Evolutionary conservation across 148 eudicot genomes (phyloP).

Genomic region (Camellia sinensis): DNA sequence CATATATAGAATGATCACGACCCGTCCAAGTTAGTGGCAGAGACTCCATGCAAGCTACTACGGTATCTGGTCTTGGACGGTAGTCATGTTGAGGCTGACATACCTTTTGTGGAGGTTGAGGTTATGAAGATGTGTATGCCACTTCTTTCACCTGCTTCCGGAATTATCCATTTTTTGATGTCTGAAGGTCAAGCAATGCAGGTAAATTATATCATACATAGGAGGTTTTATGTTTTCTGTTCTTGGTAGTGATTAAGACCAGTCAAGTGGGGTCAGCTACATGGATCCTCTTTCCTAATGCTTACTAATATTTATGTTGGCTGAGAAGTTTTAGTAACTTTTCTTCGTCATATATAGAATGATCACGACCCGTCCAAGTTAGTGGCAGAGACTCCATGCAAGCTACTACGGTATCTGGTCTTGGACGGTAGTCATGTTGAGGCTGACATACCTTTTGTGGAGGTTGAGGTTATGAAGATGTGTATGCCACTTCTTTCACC

Average conservation of each 20-base stretch:
- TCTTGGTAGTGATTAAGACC: slow-evolving; percentile 2
- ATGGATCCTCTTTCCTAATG: neutral
- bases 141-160: slow-evolving; percentile 96
- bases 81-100: slow-evolving; percentile 93
- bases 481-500: slow-evolving; percentile 99
- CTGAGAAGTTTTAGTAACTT: slow-evolving; percentile 13
- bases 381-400: slow-evolving; percentile 98
- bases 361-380: slow-evolving; percentile 99
- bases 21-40: slow-evolving; percentile 95
- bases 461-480: slow-evolving; percentile 99
- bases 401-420: slow-evolving; percentile 80
- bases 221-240: neutral
- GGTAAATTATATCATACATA: slow-evolving; percentile 33
- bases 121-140: slow-evolving; percentile 99
- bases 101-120: slow-evolving; percentile 97
- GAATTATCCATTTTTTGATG: slow-evolving; percentile 69
- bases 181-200: slow-evolving; percentile 99
- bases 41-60: slow-evolving; percentile 96
- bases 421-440: slow-evolving; percentile 87
- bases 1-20: slow-evolving; percentile 85
- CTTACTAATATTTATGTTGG: slow-evolving; percentile 17
- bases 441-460: slow-evolving; percentile 94
- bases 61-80: slow-evolving; percentile 80
- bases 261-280: too few species aligned
- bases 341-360: slow-evolving; percentile 47